Evolutionary conservation across 768 basidiomycete species (phyloP).

Genomic region (Favolaschia claudopus): DNA sequence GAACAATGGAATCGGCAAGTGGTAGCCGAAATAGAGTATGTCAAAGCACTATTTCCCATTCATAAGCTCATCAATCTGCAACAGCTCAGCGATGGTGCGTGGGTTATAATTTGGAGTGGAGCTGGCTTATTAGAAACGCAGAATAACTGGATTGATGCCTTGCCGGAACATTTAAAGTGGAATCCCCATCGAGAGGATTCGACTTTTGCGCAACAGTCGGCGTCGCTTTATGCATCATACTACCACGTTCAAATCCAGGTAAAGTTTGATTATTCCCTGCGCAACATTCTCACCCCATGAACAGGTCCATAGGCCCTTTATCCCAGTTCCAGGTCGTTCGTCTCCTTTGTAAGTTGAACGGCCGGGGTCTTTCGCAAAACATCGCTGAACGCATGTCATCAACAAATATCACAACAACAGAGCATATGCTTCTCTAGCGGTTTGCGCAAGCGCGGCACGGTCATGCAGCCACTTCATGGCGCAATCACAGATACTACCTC

Average conservation of each 20-base stretch:
- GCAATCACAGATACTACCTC: constrained; percentile 30
- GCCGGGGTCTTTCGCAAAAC: background rate
- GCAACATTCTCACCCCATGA: background rate
- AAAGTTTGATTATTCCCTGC: background rate
- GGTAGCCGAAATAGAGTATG: constrained; percentile 25
- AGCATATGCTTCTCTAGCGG: constrained; percentile 46
- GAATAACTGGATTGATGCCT: constrained; percentile 25
- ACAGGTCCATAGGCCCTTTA: constrained; percentile 54
- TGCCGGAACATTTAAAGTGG: constrained; percentile 33
- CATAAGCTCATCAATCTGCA: background rate
- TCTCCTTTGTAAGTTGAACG: constrained; percentile 22
- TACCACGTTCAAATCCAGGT: constrained; percentile 47
- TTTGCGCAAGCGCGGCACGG: constrained; percentile 50
- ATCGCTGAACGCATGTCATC: background rate
- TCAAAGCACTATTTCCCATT: background rate
- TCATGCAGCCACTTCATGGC: constrained; percentile 47
- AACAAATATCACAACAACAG: background rate
- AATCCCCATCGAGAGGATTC: constrained; percentile 46
- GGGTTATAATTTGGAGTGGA: too few relatives aligned
- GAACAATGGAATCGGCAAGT: constrained; percentile 27
- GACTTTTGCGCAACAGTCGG: constrained; percentile 44
- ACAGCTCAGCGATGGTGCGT: constrained; percentile 26
- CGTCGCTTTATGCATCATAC: constrained; percentile 45
- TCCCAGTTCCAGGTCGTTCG: constrained; percentile 37
- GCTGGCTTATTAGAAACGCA: background rate